Conservation (phyloP, 495 filamentous ascomycete species). For the Achaetomiella virescens region DNA sequence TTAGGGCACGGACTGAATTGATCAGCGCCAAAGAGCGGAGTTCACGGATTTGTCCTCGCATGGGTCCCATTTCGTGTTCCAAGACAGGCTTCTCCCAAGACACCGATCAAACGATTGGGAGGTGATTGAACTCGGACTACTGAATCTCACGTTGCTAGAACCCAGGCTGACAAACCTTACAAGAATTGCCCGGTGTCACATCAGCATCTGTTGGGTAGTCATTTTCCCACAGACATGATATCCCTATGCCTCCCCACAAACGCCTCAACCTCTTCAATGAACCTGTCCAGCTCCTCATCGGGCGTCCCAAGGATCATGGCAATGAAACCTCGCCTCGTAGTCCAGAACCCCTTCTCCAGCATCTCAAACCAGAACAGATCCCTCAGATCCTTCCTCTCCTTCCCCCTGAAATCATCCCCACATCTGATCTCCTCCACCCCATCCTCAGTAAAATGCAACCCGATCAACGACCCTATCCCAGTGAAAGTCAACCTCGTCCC, state of each 20-base stretch:
- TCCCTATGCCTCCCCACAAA: constrained; percentile 22
- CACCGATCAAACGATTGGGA: too few relatives aligned
- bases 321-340: constrained; percentile 37
- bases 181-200: too few relatives aligned
- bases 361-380: constrained; percentile 48
- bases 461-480: constrained; percentile 40
- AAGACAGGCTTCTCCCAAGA: too few relatives aligned
- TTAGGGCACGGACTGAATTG: too few relatives aligned
- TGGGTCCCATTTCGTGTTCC: too few relatives aligned
- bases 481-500: constrained; percentile 36
- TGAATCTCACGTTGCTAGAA: too few relatives aligned
- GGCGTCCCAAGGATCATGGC: constrained; percentile 40
- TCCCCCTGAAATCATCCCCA: constrained; percentile 18
- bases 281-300: constrained; percentile 35
- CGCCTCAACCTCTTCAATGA: constrained; percentile 28
- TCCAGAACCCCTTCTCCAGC: constrained; percentile 44
- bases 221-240: constrained; percentile 13
- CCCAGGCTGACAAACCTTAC: too few relatives aligned
- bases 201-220: too few relatives aligned
- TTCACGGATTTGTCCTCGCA: too few relatives aligned
- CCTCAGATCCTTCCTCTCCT: constrained; percentile 29
- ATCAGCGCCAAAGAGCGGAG: too few relatives aligned
- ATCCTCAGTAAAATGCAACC: constrained; percentile 35
- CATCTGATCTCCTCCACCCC: constrained; percentile 19
- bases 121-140: too few relatives aligned